Conservation (phyloP, 768 basidiomycete genomes). For the Gymnopilus junonius region DNA sequence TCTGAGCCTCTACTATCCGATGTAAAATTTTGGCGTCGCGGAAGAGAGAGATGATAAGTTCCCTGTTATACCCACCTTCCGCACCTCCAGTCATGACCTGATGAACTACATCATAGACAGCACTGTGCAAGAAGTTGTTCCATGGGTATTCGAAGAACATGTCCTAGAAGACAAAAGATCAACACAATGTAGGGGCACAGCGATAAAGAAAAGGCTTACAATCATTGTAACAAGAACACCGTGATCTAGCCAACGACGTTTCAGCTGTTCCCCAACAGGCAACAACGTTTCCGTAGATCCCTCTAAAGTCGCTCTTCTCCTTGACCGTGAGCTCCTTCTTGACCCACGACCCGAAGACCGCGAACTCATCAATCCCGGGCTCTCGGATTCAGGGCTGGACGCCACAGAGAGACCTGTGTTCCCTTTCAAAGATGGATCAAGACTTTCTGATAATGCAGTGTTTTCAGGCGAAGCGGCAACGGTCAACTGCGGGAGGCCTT, state of each 20-base stretch:
- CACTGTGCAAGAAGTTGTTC: constrained; percentile 98
- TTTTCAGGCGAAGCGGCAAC: constrained; percentile 33
- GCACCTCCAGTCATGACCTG: constrained; percentile 91
- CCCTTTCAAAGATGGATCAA: constrained; percentile 2
- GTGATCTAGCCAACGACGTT: constrained; percentile 75
- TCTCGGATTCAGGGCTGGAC: constrained; percentile 24
- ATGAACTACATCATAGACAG: constrained; percentile 95
- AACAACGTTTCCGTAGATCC: constrained; percentile 39
- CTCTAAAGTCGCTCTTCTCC: constrained; percentile 44
- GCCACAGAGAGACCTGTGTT: not conserved
- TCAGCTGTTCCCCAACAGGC: constrained; percentile 80
- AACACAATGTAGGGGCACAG: not conserved
- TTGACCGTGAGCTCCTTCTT: constrained; percentile 60
- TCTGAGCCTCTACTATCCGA: constrained; percentile 87
- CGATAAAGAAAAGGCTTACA: constrained; percentile 50
- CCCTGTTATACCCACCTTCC: constrained; percentile 82
- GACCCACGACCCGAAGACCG: constrained; percentile 42
- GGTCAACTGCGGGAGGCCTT: constrained; percentile 38
- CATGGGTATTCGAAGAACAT: constrained; percentile 95
- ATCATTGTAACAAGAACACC: constrained; percentile 77
- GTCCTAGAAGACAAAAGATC: constrained; percentile 53
- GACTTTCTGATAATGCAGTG: constrained; percentile 18
- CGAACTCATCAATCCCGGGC: constrained; percentile 24
- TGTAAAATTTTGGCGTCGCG: constrained; percentile 84
- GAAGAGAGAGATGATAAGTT: constrained; percentile 84